phyloP scores from a whole-genome alignment of 2,329 filamentous ascomycete genomes.

The Pseudocercospora fijiensis region DNA sequence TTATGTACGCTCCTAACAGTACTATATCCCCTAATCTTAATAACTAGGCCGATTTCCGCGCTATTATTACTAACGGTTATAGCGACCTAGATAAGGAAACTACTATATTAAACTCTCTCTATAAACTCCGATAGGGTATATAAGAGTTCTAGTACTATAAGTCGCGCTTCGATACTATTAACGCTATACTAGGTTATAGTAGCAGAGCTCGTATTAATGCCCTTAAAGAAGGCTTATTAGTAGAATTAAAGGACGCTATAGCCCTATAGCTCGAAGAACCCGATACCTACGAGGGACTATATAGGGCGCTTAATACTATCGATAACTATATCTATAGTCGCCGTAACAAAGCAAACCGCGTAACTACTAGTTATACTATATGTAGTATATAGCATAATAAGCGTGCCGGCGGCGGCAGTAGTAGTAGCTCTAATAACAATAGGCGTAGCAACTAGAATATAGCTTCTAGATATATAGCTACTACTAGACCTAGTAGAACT shows the following conservation, averaged over 20 bases:
- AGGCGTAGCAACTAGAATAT: neutral
- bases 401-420: neutral
- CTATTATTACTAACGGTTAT: neutral
- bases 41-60: neutral
- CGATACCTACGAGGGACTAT: neutral
- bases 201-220: neutral
- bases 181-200: neutral
- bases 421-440: neutral
- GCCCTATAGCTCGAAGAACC: neutral
- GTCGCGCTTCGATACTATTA: neutral
- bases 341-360: neutral
- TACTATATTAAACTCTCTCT: neutral
- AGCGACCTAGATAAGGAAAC: neutral
- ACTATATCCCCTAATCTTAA: neutral
- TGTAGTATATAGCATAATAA: constrained; percentile 1
- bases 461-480: neutral
- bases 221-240: neutral
- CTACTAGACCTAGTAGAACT: neutral
- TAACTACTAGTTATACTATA: neutral
- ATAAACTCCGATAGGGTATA: neutral
- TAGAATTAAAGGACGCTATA: neutral
- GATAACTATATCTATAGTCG: neutral
- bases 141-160: neutral
- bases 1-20: neutral
- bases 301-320: neutral